These are phyloP conservation scores for Plectosphaerella plurivora DNA, from an alignment of 2,329 filamentous ascomycete genomes.

Conservation along the genomic window DNA sequence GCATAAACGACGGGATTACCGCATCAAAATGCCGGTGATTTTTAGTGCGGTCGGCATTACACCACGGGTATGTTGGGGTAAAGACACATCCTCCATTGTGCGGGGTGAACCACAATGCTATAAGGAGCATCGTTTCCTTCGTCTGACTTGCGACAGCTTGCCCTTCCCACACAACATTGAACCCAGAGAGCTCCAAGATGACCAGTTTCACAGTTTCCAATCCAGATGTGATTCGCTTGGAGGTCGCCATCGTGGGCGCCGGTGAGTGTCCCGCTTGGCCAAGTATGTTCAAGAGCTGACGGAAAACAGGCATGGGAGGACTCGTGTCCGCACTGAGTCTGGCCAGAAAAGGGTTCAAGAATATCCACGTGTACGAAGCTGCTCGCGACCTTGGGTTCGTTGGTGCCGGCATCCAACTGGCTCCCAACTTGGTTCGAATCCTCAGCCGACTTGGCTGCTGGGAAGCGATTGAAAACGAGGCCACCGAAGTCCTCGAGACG, in stretches of 20 bases:
- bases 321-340: conserved; percentile 67
- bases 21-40: too few relatives aligned
- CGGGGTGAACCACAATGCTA: too few relatives aligned
- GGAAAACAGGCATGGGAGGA: conserved; percentile 67
- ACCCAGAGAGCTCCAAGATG: too few relatives aligned
- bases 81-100: too few relatives aligned
- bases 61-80: too few relatives aligned
- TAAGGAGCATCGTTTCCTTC: too few relatives aligned
- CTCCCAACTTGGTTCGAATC: conserved; percentile 76
- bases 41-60: too few relatives aligned
- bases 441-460: conserved; percentile 70
- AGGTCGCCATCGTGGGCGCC: conserved; percentile 42
- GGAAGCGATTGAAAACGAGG: conserved; percentile 64
- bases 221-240: conserved; percentile 12
- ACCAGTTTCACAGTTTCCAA: too few relatives aligned
- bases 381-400: conserved; percentile 74
- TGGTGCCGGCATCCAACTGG: conserved; percentile 79
- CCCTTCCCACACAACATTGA: too few relatives aligned
- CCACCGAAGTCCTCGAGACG: conserved; percentile 65
- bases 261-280: conserved; percentile 25
- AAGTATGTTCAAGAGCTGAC: not conserved
- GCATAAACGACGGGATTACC: too few relatives aligned
- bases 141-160: too few relatives aligned
- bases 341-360: conserved; percentile 69
- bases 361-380: conserved; percentile 70